Evolutionary conservation across 768 basidiomycete species (phyloP).

Genomic region (Tylopilus felleus): DNA sequence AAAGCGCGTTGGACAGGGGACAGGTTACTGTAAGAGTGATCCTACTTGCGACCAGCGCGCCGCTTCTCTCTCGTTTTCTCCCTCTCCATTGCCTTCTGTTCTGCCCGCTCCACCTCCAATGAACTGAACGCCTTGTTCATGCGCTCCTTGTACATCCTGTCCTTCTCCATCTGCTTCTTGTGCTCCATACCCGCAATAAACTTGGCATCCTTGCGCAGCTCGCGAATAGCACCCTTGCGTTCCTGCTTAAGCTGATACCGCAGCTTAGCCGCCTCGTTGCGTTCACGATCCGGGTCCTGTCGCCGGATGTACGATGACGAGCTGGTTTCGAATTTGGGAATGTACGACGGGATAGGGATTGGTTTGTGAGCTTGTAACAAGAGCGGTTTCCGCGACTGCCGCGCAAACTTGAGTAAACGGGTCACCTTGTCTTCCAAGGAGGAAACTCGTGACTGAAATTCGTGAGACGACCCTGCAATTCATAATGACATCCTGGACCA

Average conservation of each 20-base stretch:
- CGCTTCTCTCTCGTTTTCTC: conserved; percentile 76
- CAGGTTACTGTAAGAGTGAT: too few species aligned
- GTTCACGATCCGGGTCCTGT: conserved; percentile 90
- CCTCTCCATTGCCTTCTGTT: conserved; percentile 90
- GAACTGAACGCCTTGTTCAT: conserved; percentile 81
- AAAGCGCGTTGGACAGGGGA: background rate
- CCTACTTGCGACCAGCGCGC: conserved; percentile 69
- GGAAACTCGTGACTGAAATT: conserved; percentile 45
- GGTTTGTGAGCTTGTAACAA: conserved; percentile 90
- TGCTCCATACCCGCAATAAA: conserved; percentile 91
- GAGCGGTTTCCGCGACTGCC: conserved; percentile 72
- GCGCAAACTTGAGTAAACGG: conserved; percentile 70
- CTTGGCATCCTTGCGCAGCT: conserved; percentile 90
- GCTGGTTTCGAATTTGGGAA: conserved; percentile 86
- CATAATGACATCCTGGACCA: background rate
- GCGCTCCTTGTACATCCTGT: conserved; percentile 69
- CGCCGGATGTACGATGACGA: conserved; percentile 71
- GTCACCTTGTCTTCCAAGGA: conserved; percentile 47
- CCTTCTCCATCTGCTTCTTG: conserved; percentile 82
- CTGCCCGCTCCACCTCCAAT: conserved; percentile 85
- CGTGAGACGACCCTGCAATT: conserved; percentile 8
- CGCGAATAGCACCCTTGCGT: conserved; percentile 93
- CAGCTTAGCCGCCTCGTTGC: conserved; percentile 82
- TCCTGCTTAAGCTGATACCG: conserved; percentile 91
- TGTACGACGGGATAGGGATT: conserved; percentile 89